Evolutionary conservation across 1,139 yeast genomes (phyloP).

Genomic region (Candida albicans): DNA sequence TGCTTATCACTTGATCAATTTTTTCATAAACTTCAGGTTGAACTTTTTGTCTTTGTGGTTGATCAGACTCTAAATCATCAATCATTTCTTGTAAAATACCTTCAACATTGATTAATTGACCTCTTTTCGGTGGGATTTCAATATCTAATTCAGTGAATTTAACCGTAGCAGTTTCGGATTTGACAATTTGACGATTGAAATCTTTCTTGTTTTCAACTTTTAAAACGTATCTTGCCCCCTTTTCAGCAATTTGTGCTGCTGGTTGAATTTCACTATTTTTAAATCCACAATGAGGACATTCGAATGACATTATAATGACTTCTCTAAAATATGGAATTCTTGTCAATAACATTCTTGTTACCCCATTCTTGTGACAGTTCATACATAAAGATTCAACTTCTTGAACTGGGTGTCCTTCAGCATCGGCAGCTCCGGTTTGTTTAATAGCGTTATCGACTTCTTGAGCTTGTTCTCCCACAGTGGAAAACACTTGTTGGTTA

Average conservation of each 20-base stretch:
- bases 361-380: constrained; percentile 89
- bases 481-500: constrained; percentile 41
- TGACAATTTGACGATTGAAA: constrained; percentile 87
- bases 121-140: constrained; percentile 94
- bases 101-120: constrained; percentile 90
- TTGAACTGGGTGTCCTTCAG: constrained; percentile 95
- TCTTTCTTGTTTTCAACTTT: constrained; percentile 72
- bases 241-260: constrained; percentile 85
- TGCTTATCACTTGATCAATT: constrained; percentile 66
- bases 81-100: constrained; percentile 83
- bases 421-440: constrained; percentile 68
- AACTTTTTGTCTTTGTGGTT: constrained; percentile 66
- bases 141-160: constrained; percentile 82
- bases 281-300: constrained; percentile 92
- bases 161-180: constrained; percentile 85
- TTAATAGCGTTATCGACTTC: constrained; percentile 29
- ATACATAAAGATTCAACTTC: constrained; percentile 93
- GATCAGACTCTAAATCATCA: constrained; percentile 79
- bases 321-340: constrained; percentile 91
- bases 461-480: constrained; percentile 61
- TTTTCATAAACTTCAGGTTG: constrained; percentile 78
- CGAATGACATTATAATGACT: constrained; percentile 90
- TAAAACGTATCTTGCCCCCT: constrained; percentile 75
- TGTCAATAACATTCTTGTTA: constrained; percentile 80
- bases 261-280: constrained; percentile 93